phyloP scores from a whole-genome alignment of 352 stramenopile species.

The Pythium dissotocum region DNA sequence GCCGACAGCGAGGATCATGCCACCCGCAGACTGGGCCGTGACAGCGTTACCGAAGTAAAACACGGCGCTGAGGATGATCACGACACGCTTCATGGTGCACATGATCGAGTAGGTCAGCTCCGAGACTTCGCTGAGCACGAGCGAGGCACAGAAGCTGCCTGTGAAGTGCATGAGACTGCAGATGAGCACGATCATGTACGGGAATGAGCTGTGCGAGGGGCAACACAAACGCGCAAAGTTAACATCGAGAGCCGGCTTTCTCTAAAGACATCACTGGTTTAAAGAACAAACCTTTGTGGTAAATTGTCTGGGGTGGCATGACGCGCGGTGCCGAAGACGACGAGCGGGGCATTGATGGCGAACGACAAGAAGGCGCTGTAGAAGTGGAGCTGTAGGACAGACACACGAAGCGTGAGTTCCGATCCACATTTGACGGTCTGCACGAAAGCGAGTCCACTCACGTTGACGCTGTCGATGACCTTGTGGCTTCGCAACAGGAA shows the following conservation, averaged over 20 bases:
- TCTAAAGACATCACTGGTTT: background rate
- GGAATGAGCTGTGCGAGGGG: conserved; percentile 47
- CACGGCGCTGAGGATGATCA: conserved; percentile 84
- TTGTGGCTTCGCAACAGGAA: conserved; percentile 78
- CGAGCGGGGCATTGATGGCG: conserved; percentile 77
- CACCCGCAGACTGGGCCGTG: conserved; percentile 60
- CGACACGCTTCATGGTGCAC: conserved; percentile 88
- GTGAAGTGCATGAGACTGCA: conserved; percentile 87
- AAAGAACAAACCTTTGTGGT: conserved; percentile 32
- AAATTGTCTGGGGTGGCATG: conserved; percentile 54
- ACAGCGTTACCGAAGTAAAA: conserved; percentile 86
- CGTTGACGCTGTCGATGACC: conserved; percentile 80
- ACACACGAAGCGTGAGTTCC: background rate
- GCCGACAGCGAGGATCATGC: conserved; percentile 73
- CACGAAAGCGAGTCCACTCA: conserved; percentile 32
- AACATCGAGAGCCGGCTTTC: background rate
- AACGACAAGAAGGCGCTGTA: conserved; percentile 86
- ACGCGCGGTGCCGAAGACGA: conserved; percentile 56
- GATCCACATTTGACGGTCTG: too few relatives aligned
- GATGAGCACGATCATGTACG: conserved; percentile 67
- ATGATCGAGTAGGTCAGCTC: conserved; percentile 91
- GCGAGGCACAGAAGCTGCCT: conserved; percentile 77
- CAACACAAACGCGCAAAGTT: conserved; percentile 16
- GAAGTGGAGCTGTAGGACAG: conserved; percentile 71
- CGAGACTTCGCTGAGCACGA: conserved; percentile 83